Percentiles rank a stretch among this genome's conserved stretches.
Conservation (phyloP, 495 filamentous ascomycete species). For the Neurospora tetraspora region DNA sequence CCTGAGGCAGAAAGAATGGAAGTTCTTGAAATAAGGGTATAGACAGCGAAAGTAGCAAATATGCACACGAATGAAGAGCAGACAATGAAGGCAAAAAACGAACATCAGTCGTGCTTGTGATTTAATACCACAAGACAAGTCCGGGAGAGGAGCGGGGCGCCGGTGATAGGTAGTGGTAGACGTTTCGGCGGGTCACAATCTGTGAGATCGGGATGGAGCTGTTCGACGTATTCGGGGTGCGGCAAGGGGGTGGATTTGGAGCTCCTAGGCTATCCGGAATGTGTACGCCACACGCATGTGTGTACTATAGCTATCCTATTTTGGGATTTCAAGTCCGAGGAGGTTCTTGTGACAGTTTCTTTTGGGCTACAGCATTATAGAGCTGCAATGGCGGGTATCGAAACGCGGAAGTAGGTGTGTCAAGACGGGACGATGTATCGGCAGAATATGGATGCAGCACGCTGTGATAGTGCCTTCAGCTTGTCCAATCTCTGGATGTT, state of each 20-base stretch:
- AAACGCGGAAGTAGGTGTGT: background rate
- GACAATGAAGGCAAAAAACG: background rate
- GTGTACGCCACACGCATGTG: background rate
- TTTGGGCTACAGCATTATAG: background rate
- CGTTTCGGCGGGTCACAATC: conserved; percentile 4
- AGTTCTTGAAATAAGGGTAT: conserved; percentile 10
- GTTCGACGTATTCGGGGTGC: background rate
- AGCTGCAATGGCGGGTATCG: background rate
- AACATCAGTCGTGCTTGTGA: background rate
- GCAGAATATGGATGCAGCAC: background rate
- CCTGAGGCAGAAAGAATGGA: conserved; percentile 3
- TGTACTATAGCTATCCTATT: background rate
- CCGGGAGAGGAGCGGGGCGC: background rate
- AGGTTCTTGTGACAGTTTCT: background rate
- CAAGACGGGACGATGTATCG: background rate
- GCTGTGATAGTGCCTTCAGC: background rate
- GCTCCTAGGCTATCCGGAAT: background rate
- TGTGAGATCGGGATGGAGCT: conserved; percentile 13
- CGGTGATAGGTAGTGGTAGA: background rate
- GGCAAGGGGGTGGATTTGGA: conserved; percentile 1
- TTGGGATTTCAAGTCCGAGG: background rate
- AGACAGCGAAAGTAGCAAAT: background rate
- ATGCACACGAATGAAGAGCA: background rate
- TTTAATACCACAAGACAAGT: background rate
- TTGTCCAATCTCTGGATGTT: background rate